Evolutionary conservation across 2,329 filamentous ascomycete species (phyloP).

Genomic region (Metarhizium sp.): DNA sequence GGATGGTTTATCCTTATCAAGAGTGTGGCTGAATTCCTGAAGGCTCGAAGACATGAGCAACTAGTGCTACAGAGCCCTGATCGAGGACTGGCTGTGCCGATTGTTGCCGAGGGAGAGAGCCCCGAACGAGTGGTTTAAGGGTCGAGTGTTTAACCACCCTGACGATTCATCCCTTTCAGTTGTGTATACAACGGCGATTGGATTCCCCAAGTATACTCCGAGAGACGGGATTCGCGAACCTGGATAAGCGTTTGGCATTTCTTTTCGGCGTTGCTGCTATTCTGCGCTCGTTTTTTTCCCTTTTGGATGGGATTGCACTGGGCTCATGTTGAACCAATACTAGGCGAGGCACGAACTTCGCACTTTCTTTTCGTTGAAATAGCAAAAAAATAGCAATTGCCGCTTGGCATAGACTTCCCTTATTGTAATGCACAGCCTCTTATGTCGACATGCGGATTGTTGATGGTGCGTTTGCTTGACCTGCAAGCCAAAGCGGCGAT

Average conservation of each 20-base stretch:
- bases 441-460: background rate
- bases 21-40: slow-evolving; percentile 83
- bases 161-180: background rate
- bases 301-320: background rate
- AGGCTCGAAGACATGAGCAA: slow-evolving; percentile 82
- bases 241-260: background rate
- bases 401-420: background rate
- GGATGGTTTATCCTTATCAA: slow-evolving; percentile 97
- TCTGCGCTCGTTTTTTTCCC: background rate
- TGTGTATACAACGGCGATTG: background rate
- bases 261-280: background rate
- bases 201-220: background rate
- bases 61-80: slow-evolving; percentile 89
- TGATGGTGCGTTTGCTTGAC: background rate
- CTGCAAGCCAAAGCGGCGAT: too few species aligned
- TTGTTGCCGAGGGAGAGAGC: slow-evolving; percentile 79
- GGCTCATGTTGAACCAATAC: background rate
- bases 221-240: background rate
- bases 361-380: background rate
- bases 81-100: slow-evolving; percentile 70
- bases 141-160: background rate
- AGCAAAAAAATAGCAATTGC: background rate
- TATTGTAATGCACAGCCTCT: background rate
- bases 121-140: slow-evolving; percentile 64
- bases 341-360: background rate